These are phyloP conservation scores for Talaromyces sp. DNA, from an alignment of 2,329 filamentous ascomycete genomes.

Conservation along the genomic window DNA sequence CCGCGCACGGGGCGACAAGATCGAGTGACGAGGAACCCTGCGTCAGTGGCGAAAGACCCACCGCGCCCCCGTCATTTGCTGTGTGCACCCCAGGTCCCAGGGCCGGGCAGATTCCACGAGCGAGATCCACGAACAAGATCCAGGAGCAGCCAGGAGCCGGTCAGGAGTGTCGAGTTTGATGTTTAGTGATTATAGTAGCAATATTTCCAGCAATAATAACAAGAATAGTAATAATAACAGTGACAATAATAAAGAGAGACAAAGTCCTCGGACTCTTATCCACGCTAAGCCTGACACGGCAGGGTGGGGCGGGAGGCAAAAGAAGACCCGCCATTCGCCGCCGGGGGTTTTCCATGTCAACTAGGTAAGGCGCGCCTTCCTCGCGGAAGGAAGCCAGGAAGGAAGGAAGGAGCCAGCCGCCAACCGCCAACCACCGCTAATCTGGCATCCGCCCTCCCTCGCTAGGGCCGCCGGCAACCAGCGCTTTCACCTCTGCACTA, in stretches of 20 bases:
- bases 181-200: too few relatives aligned
- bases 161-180: too few relatives aligned
- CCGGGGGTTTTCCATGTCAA: not conserved
- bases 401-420: not conserved
- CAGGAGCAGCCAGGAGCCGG: not conserved
- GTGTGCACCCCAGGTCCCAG: not conserved
- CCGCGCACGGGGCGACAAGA: not conserved
- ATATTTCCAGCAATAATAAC: not conserved
- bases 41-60: not conserved
- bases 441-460: slow-evolving; percentile 2
- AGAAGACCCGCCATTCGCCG: not conserved
- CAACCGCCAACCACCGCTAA: not conserved
- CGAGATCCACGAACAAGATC: not conserved
- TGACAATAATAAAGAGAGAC: not conserved
- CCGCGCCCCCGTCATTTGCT: not conserved
- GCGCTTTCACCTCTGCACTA: not conserved
- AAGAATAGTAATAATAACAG: not conserved
- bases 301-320: not conserved
- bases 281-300: not conserved
- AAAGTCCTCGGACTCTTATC: not conserved
- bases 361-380: not conserved
- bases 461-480: not conserved
- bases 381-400: not conserved
- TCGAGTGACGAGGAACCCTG: not conserved
- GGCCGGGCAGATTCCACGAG: not conserved